Evolutionary conservation across 352 stramenopile genomes (phyloP).

Genomic region (Phytophthora cryptogea): DNA sequence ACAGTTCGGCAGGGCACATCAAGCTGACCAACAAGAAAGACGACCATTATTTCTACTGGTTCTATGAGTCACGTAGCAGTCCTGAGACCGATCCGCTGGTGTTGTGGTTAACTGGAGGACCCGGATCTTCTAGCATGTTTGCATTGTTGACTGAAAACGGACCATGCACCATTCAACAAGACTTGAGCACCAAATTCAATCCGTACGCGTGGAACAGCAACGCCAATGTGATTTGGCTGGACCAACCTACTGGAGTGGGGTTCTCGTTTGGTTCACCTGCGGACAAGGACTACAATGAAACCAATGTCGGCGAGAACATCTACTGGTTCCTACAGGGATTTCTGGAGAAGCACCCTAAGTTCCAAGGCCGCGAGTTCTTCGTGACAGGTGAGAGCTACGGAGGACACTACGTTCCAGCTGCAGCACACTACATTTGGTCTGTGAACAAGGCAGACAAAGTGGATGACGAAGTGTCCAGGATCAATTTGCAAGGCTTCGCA

Average conservation of each 20-base stretch:
- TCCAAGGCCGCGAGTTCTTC: slow-evolving; percentile 46
- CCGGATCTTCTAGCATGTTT: slow-evolving; percentile 49
- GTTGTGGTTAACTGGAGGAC: slow-evolving; percentile 62
- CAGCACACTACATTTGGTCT: slow-evolving; percentile 51
- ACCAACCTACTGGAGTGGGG: slow-evolving; percentile 57
- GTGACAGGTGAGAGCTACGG: slow-evolving; percentile 62
- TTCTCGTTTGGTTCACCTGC: slow-evolving; percentile 52
- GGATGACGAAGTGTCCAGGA: slow-evolving; percentile 8
- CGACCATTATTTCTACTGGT: slow-evolving; percentile 69
- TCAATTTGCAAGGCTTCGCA: slow-evolving; percentile 55
- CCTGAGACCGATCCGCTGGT: slow-evolving; percentile 59
- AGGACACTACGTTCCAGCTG: slow-evolving; percentile 57
- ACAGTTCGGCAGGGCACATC: slow-evolving; percentile 51
- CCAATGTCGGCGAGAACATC: slow-evolving; percentile 49
- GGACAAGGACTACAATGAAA: slow-evolving; percentile 41
- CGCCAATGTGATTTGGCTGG: slow-evolving; percentile 72
- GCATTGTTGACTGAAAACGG: slow-evolving; percentile 59
- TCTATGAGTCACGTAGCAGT: slow-evolving; percentile 49
- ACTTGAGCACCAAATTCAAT: slow-evolving; percentile 48
- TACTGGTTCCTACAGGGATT: slow-evolving; percentile 58
- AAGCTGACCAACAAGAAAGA: slow-evolving; percentile 47
- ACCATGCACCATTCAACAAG: slow-evolving; percentile 44
- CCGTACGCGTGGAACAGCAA: slow-evolving; percentile 60
- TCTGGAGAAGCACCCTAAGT: slow-evolving; percentile 52
- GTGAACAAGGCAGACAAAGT: slow-evolving; percentile 29